Percentiles rank a stretch among this genome's conserved stretches.
phyloP scores from a whole-genome alignment of 192 early-diverging fungal genomes.

The Rhizoclosmatium sp. region DNA sequence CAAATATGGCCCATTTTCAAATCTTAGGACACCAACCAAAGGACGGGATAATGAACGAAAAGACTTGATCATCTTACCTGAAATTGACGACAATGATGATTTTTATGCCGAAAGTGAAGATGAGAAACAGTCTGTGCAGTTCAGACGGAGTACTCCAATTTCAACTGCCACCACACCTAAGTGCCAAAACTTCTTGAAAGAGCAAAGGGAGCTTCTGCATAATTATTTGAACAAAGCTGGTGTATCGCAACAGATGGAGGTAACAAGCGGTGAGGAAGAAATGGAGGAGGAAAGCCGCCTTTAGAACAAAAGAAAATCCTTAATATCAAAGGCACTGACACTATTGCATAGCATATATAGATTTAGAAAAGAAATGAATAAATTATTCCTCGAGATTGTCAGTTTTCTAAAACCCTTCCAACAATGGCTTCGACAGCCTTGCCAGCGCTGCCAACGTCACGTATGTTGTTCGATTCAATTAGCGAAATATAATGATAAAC shows the following conservation, averaged over 20 bases:
- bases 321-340: no score
- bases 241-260: background rate
- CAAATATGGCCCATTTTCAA: background rate
- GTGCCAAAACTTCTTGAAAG: background rate
- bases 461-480: background rate
- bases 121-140: background rate
- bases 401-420: background rate
- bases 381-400: background rate
- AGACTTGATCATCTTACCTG: background rate
- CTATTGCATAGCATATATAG: no score
- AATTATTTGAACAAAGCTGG: background rate
- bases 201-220: background rate
- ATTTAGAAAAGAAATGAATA: no score
- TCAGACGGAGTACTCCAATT: background rate
- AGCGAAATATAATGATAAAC: background rate
- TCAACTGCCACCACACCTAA: background rate
- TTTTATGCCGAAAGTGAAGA: conserved; percentile 17
- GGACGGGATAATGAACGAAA: background rate
- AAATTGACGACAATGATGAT: conserved; percentile 6
- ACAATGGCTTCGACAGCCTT: conserved; percentile 3
- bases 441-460: conserved; percentile 2
- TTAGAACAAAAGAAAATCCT: no score
- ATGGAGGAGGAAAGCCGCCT: background rate
- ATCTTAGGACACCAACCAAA: background rate
- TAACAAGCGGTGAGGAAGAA: background rate